These are phyloP conservation scores for Pseudozyma tsukubaensis DNA, from an alignment of 1,284 basidiomycete genomes.

Conservation along the genomic window DNA sequence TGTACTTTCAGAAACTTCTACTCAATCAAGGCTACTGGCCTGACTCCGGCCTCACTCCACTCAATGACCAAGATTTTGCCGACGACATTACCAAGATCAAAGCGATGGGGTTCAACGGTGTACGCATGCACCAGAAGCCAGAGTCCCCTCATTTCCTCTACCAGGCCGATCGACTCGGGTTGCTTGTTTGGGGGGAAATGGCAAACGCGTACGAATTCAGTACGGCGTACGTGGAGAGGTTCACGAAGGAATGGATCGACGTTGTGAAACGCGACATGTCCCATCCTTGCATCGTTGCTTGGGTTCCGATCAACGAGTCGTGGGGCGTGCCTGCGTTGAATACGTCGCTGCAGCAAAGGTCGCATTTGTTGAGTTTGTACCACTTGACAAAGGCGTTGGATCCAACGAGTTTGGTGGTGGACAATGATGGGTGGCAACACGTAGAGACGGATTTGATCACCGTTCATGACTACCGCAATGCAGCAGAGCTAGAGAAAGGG, in stretches of 20 bases:
- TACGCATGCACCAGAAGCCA: conserved; percentile 53
- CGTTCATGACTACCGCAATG: conserved; percentile 47
- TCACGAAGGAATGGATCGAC: conserved; percentile 52
- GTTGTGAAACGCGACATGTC: conserved; percentile 44
- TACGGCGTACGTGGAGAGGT: conserved; percentile 29
- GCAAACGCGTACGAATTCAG: conserved; percentile 54
- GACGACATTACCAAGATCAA: conserved; percentile 49
- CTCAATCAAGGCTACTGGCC: conserved; percentile 59
- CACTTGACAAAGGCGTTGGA: conserved; percentile 52
- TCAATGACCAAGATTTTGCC: conserved; percentile 15
- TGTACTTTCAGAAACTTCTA: conserved; percentile 49
- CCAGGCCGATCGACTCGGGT: conserved; percentile 44
- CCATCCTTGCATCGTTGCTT: conserved; percentile 54
- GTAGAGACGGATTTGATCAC: conserved; percentile 42
- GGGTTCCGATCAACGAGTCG: conserved; percentile 54
- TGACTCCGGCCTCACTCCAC: conserved; percentile 34
- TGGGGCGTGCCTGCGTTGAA: conserved; percentile 46
- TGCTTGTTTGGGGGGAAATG: conserved; percentile 57
- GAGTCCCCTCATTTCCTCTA: conserved; percentile 39
- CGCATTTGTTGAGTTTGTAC: conserved; percentile 40
- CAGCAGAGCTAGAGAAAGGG: conserved; percentile 12
- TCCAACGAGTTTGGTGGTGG: conserved; percentile 34
- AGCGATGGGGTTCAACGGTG: conserved; percentile 50
- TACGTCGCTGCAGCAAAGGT: conserved; percentile 29
- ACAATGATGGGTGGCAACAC: conserved; percentile 59